These are phyloP conservation scores for Aspergillus neotritici DNA, from an alignment of 2,329 filamentous ascomycete genomes.

Conservation along the genomic window DNA sequence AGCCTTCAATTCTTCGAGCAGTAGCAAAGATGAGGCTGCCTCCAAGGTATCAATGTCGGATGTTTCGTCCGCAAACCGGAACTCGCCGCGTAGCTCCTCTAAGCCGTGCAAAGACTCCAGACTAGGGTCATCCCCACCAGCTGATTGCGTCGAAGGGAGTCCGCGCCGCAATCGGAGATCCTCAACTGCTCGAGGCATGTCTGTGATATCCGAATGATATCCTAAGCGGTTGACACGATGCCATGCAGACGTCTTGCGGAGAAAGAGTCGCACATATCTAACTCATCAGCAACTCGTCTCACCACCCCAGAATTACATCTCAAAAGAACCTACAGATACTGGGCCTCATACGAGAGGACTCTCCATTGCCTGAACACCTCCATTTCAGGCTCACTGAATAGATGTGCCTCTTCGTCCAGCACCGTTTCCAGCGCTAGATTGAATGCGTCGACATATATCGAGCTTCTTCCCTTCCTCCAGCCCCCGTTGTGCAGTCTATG, in stretches of 20 bases:
- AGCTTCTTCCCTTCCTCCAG: slow-evolving; percentile 74
- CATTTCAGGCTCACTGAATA: slow-evolving; percentile 77
- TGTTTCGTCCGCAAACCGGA: slow-evolving; percentile 76
- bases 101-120: slow-evolving; percentile 44
- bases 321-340: slow-evolving; percentile 68
- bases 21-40: slow-evolving; percentile 73
- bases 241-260: slow-evolving; percentile 88
- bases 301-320: not conserved
- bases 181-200: slow-evolving; percentile 61
- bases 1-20: slow-evolving; percentile 79
- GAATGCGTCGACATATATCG: slow-evolving; percentile 96
- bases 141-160: slow-evolving; percentile 29
- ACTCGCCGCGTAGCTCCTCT: slow-evolving; percentile 48
- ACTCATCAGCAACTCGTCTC: slow-evolving; percentile 3
- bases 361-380: slow-evolving; percentile 73
- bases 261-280: slow-evolving; percentile 85
- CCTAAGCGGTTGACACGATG: slow-evolving; percentile 72
- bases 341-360: slow-evolving; percentile 69
- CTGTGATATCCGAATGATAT: slow-evolving; percentile 76
- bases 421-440: slow-evolving; percentile 88
- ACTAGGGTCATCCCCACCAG: slow-evolving; percentile 42
- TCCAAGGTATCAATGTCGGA: slow-evolving; percentile 71
- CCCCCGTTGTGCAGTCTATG: slow-evolving; percentile 51
- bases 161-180: slow-evolving; percentile 51
- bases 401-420: slow-evolving; percentile 76